phyloP scores from a whole-genome alignment of 768 basidiomycete species.

The Tubosaeta sp. region DNA sequence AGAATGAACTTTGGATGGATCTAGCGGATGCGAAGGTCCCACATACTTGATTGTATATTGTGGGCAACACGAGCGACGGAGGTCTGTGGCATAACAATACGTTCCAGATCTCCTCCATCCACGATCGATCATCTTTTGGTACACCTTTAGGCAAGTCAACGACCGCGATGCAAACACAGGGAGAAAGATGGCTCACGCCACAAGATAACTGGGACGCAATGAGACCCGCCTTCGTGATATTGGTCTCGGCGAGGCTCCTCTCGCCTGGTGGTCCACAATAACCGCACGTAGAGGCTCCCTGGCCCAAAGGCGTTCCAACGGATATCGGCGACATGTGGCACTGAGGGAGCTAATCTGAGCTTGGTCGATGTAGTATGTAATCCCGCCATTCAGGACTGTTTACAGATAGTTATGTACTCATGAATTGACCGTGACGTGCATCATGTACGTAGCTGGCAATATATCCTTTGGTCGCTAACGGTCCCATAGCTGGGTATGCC shows the following conservation, averaged over 20 bases:
- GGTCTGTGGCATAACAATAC: conserved; percentile 86
- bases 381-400: no score
- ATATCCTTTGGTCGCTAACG: no score
- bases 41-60: conserved; percentile 89
- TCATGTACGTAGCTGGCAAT: no score
- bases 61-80: conserved; percentile 81
- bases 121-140: conserved; percentile 79
- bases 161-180: neutral
- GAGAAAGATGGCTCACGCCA: conserved; percentile 31
- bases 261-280: conserved; percentile 60
- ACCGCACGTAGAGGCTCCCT: conserved; percentile 48
- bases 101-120: conserved; percentile 83
- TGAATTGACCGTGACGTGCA: no score
- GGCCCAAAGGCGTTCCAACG: conserved; percentile 23
- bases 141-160: conserved; percentile 43
- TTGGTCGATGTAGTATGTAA: no score
- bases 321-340: conserved; percentile 24
- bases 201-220: conserved; percentile 51
- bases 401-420: no score
- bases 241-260: conserved; percentile 40
- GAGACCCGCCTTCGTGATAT: conserved; percentile 45
- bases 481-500: no score
- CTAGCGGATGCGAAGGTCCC: conserved; percentile 3
- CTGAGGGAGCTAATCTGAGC: no score
- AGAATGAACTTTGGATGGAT: conserved; percentile 10